Conservation (phyloP, 23 red algal species). For the Gracilaria caudata region DNA sequence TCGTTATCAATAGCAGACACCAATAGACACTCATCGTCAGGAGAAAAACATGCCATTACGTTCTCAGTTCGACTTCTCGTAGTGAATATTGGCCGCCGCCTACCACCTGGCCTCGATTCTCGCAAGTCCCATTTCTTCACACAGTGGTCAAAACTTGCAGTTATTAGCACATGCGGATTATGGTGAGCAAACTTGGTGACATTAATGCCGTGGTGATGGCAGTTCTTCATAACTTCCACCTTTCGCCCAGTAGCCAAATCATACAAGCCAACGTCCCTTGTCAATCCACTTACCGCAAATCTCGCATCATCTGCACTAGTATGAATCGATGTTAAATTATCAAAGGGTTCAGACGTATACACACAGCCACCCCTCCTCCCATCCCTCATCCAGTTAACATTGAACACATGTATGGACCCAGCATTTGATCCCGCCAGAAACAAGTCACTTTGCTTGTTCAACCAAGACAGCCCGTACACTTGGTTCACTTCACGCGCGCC, state of each 20-base stretch:
- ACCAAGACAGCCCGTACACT: conserved; percentile 85
- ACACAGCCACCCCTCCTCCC: conserved; percentile 55
- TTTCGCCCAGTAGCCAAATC: conserved; percentile 73
- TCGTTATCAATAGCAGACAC: conserved; percentile 97
- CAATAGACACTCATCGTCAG: conserved; percentile 84
- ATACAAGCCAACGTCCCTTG: conserved; percentile 70
- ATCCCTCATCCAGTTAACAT: conserved; percentile 75
- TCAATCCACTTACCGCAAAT: conserved; percentile 82
- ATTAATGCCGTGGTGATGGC: conserved; percentile 87
- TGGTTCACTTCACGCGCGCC: conserved; percentile 9
- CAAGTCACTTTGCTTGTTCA: conserved; percentile 61
- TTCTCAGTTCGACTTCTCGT: conserved; percentile 61
- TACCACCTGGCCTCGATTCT: conserved; percentile 57
- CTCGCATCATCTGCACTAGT: conserved; percentile 69
- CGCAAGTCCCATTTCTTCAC: conserved; percentile 97
- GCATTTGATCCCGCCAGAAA: conserved; percentile 79
- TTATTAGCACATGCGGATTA: conserved; percentile 84
- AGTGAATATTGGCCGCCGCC: conserved; percentile 67
- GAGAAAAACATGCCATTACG: conserved; percentile 98
- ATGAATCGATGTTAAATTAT: conserved; percentile 83
- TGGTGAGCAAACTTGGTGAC: conserved; percentile 90
- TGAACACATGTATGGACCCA: conserved; percentile 84
- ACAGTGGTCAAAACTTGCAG: conserved; percentile 85
- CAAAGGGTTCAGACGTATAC: conserved; percentile 77
- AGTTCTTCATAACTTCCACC: conserved; percentile 66